phyloP scores from a whole-genome alignment of 1,284 basidiomycete species.

The Cryptococcus jaspeensis region DNA sequence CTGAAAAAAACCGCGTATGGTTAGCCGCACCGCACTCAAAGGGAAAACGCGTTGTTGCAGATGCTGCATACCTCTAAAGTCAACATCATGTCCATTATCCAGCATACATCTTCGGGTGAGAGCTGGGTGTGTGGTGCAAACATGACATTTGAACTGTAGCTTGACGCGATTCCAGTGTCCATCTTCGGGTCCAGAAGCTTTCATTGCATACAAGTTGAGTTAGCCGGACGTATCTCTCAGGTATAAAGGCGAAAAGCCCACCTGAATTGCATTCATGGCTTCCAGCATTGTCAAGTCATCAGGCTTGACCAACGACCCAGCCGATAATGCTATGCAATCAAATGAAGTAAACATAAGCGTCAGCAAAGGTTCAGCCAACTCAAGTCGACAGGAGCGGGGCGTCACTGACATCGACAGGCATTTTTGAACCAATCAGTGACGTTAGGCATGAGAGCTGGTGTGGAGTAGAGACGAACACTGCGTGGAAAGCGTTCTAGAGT shows the following conservation, averaged over 20 bases:
- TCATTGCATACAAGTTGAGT: conserved; percentile 2
- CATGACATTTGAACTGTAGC: conserved; percentile 8
- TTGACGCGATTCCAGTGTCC: conserved; percentile 66
- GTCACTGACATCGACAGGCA: not conserved
- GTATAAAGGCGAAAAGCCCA: conserved; percentile 35
- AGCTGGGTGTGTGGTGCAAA: conserved; percentile 69
- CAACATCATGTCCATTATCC: conserved; percentile 77
- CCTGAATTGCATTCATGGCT: conserved; percentile 86
- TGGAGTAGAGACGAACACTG: no score
- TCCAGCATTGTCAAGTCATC: conserved; percentile 72
- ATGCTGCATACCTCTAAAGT: conserved; percentile 67
- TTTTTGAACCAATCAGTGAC: not conserved
- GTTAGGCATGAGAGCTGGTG: not conserved
- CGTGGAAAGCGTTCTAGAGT: no score
- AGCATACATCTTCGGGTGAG: conserved; percentile 73
- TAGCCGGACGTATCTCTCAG: not conserved
- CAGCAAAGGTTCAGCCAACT: no score
- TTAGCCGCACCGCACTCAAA: conserved; percentile 7
- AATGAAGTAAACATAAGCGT: no score
- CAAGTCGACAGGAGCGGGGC: no score
- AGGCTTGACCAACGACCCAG: conserved; percentile 59
- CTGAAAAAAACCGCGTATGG: conserved; percentile 54
- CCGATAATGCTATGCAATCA: conserved; percentile 2
- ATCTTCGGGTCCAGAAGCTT: conserved; percentile 83
- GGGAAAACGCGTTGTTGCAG: not conserved